phyloP scores from a whole-genome alignment of 352 stramenopile genomes.

The Phytophthora constricta region DNA sequence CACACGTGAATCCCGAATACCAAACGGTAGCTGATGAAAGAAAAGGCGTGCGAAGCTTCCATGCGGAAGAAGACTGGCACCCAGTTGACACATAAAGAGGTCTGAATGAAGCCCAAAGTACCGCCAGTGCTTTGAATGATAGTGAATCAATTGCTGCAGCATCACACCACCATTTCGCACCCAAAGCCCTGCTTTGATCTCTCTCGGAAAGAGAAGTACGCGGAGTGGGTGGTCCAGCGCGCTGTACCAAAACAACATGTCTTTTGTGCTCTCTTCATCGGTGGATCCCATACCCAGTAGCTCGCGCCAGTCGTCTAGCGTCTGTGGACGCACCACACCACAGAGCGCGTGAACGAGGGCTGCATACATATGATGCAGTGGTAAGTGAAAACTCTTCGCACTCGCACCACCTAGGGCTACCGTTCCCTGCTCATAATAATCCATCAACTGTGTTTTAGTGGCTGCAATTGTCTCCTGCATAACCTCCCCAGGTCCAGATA shows the following conservation, averaged over 20 bases:
- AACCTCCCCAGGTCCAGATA: constrained; percentile 26
- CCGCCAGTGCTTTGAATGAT: constrained; percentile 84
- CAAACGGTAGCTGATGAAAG: constrained; percentile 60
- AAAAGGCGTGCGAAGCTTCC: constrained; percentile 65
- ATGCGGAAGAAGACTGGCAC: constrained; percentile 53
- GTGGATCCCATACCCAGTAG: constrained; percentile 43
- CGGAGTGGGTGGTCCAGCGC: constrained; percentile 58
- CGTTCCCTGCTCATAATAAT: constrained; percentile 49
- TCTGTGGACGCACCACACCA: constrained; percentile 47
- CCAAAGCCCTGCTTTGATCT: constrained; percentile 82
- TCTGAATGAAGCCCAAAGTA: constrained; percentile 80
- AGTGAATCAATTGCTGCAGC: constrained; percentile 83
- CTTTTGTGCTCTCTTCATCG: constrained; percentile 23
- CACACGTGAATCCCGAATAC: constrained; percentile 28
- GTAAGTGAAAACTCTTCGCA: constrained; percentile 77
- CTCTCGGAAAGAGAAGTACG: constrained; percentile 67
- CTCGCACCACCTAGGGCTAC: constrained; percentile 32
- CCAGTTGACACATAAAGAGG: constrained; percentile 72
- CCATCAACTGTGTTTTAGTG: constrained; percentile 31
- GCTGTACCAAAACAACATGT: constrained; percentile 57
- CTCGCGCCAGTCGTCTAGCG: constrained; percentile 49
- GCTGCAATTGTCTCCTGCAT: background rate
- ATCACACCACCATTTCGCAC: constrained; percentile 82
- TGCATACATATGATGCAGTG: constrained; percentile 81
- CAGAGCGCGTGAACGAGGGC: constrained; percentile 60